Evolutionary conservation across 345 rosid species (phyloP).

Genomic region (Euclidium syriacum): DNA sequence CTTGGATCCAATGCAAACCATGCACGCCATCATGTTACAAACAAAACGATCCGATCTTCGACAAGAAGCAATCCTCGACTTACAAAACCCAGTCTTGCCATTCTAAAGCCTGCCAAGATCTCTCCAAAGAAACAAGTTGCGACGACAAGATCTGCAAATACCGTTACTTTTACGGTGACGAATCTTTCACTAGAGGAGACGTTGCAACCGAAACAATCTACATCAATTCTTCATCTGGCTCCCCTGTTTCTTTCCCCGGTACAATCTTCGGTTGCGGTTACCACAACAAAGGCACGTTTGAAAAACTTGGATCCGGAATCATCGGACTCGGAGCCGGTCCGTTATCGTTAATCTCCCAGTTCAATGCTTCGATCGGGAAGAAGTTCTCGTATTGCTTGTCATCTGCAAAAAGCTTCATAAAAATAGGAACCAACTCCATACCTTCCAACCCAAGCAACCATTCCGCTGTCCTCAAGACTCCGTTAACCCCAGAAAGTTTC

Average conservation of each 20-base stretch:
- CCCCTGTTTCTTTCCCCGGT: conserved; percentile 17
- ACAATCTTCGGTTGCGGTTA: conserved; percentile 53
- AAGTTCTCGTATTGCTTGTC: conserved; percentile 59
- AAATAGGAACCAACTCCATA: conserved; percentile 36
- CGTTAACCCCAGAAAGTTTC: conserved; percentile 34
- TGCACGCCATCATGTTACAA: conserved; percentile 27
- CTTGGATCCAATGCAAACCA: conserved; percentile 31
- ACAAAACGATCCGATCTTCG: conserved; percentile 25
- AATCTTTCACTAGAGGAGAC: conserved; percentile 35
- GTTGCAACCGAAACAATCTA: conserved; percentile 41
- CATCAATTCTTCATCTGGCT: conserved; percentile 15
- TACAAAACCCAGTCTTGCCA: conserved; percentile 23
- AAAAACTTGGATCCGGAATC: conserved; percentile 47
- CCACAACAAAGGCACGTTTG: conserved; percentile 38
- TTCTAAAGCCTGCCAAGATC: background rate
- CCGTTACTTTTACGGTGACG: conserved; percentile 43
- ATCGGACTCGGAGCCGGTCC: conserved; percentile 60
- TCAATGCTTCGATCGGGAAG: conserved; percentile 28
- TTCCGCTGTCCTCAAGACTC: conserved; percentile 31
- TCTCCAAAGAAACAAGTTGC: conserved; percentile 23
- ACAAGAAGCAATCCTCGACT: conserved; percentile 20
- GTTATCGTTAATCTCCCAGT: conserved; percentile 47
- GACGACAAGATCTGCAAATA: conserved; percentile 33
- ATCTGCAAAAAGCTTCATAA: conserved; percentile 34
- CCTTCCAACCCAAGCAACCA: conserved; percentile 16